Evolutionary conservation across 176 grass and related monocot species (phyloP).

Genomic region (Typha latifolia): DNA sequence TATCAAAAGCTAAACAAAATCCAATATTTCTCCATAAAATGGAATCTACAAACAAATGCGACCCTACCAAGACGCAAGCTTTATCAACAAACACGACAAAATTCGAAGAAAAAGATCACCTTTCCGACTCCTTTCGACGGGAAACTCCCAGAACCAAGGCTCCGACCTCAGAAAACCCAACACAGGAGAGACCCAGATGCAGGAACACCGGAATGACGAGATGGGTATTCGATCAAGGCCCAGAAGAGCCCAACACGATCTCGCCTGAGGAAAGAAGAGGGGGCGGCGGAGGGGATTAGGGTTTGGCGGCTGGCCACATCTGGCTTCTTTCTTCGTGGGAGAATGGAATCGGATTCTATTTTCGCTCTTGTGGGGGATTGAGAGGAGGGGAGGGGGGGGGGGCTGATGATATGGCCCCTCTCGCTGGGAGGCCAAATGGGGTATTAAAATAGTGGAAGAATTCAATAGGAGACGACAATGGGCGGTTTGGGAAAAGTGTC

Average conservation of each 20-base stretch:
- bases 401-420: not conserved
- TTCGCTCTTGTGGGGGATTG: too few species aligned
- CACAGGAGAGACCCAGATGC: not conserved
- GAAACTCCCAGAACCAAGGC: not conserved
- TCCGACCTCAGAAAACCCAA: not conserved
- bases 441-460: not conserved
- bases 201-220: not conserved
- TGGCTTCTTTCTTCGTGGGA: too few species aligned
- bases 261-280: too few species aligned
- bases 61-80: not conserved
- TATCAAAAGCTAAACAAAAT: not conserved
- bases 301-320: too few species aligned
- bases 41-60: not conserved
- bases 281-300: too few species aligned
- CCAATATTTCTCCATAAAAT: not conserved
- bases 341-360: too few species aligned
- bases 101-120: not conserved
- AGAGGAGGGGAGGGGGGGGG: too few species aligned
- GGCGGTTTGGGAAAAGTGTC: slow-evolving; percentile 1
- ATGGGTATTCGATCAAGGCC: too few species aligned
- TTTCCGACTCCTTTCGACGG: not conserved
- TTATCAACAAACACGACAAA: not conserved
- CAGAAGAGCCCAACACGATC: too few species aligned
- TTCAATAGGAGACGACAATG: not conserved
- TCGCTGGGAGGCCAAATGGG: not conserved